Evolutionary conservation across 208 protist species (phyloP).

Genomic region (Wallacemonas collosoma): DNA sequence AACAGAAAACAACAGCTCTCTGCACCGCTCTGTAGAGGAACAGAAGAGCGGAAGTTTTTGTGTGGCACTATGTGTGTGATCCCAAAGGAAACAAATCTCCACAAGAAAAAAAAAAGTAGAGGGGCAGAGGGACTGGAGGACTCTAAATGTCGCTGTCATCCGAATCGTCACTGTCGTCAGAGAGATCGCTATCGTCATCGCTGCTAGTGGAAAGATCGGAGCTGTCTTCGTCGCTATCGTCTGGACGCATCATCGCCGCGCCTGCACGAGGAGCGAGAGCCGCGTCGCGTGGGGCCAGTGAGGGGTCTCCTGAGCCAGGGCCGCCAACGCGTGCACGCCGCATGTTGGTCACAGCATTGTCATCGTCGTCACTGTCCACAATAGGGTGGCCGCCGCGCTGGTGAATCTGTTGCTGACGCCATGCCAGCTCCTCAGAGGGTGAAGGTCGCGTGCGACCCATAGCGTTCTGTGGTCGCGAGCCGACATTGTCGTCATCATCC

Average conservation of each 20-base stretch:
- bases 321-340: constrained; percentile 9
- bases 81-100: no score
- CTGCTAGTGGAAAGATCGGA: constrained; percentile 35
- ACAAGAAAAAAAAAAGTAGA: constrained; percentile 8
- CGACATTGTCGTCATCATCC: constrained; percentile 33
- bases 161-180: constrained; percentile 34
- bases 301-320: constrained; percentile 13
- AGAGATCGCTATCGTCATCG: constrained; percentile 42
- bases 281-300: constrained; percentile 25
- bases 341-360: constrained; percentile 27
- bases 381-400: constrained; percentile 4
- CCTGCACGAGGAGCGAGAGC: constrained; percentile 23
- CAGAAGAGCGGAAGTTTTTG: not conserved
- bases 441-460: constrained; percentile 33
- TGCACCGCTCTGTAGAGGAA: not conserved
- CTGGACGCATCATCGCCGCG: constrained; percentile 17
- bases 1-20: constrained; percentile 8
- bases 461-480: constrained; percentile 32
- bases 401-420: constrained; percentile 17
- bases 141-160: constrained; percentile 66
- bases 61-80: no score
- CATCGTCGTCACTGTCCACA: constrained; percentile 47
- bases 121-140: constrained; percentile 21
- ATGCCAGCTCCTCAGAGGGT: constrained; percentile 23
- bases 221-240: constrained; percentile 28